Evolutionary conservation across 2,329 filamentous ascomycete genomes (phyloP).

Genomic region (Trichoderma breve): DNA sequence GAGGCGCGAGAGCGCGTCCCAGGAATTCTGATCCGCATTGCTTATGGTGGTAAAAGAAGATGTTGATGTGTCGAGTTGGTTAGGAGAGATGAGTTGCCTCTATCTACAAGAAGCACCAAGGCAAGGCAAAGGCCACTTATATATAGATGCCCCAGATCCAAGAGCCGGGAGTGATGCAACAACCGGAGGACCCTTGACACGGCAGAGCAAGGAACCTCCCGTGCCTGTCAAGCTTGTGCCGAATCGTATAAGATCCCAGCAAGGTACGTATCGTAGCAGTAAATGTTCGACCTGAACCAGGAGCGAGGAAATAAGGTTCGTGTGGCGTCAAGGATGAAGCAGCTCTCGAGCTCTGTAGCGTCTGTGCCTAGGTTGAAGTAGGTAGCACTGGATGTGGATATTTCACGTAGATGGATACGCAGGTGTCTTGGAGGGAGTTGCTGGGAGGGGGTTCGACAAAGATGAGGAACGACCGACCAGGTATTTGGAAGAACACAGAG

Average conservation of each 20-base stretch:
- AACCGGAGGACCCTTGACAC: not conserved
- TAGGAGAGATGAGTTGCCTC: not conserved
- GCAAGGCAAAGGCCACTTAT: not conserved
- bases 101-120: not conserved
- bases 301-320: conserved; percentile 5
- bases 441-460: not conserved
- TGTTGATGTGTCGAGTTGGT: not conserved
- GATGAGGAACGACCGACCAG: not conserved
- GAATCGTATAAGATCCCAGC: not conserved
- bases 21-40: conserved; percentile 13
- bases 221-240: not conserved
- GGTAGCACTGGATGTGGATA: not conserved
- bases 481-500: not conserved
- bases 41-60: not conserved
- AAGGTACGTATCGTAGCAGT: not conserved
- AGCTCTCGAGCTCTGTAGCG: conserved; percentile 5
- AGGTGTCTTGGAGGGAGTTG: not conserved
- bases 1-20: not conserved
- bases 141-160: not conserved
- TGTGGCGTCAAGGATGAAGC: conserved; percentile 14
- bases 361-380: not conserved
- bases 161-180: not conserved
- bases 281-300: not conserved
- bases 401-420: not conserved
- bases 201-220: not conserved